These are phyloP conservation scores for Hanseniaspora meyeri DNA, from an alignment of 805 yeast species.

Conservation along the genomic window DNA sequence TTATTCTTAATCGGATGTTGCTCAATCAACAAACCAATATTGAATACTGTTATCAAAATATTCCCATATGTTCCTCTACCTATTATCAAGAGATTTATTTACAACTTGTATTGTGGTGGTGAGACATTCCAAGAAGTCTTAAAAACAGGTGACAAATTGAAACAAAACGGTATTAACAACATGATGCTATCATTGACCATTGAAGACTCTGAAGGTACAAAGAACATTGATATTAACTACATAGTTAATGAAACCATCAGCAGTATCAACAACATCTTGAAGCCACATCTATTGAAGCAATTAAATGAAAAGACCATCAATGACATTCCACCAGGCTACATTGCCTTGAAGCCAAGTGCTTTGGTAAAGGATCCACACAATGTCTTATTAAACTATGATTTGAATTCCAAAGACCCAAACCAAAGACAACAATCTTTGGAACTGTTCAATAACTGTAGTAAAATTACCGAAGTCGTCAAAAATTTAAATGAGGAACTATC, in stretches of 20 bases:
- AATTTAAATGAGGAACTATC: conserved; percentile 41
- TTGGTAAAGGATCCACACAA: conserved; percentile 64
- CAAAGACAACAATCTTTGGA: conserved; percentile 34
- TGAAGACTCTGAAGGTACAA: conserved; percentile 78
- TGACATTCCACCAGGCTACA: conserved; percentile 77
- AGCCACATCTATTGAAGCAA: conserved; percentile 57
- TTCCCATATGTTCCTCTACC: conserved; percentile 69
- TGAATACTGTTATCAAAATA: conserved; percentile 46
- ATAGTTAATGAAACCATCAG: conserved; percentile 53
- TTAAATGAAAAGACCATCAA: conserved; percentile 41
- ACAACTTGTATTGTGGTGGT: conserved; percentile 84
- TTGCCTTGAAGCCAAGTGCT: conserved; percentile 90
- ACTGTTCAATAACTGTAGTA: conserved; percentile 54
- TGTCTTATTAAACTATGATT: conserved; percentile 47
- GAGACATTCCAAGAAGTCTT: conserved; percentile 59
- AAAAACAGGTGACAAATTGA: conserved; percentile 54
- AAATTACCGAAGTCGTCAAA: conserved; percentile 45
- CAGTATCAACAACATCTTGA: conserved; percentile 55
- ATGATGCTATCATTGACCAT: conserved; percentile 93
- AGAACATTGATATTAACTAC: conserved; percentile 42
- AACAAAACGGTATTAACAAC: conserved; percentile 68
- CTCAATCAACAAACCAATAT: conserved; percentile 50
- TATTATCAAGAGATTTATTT: conserved; percentile 58
- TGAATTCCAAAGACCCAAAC: conserved; percentile 32
- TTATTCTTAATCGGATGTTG: conserved; percentile 58